Conservation (phyloP, 805 yeast genomes). For the Kodamaea nitidulidarum region DNA sequence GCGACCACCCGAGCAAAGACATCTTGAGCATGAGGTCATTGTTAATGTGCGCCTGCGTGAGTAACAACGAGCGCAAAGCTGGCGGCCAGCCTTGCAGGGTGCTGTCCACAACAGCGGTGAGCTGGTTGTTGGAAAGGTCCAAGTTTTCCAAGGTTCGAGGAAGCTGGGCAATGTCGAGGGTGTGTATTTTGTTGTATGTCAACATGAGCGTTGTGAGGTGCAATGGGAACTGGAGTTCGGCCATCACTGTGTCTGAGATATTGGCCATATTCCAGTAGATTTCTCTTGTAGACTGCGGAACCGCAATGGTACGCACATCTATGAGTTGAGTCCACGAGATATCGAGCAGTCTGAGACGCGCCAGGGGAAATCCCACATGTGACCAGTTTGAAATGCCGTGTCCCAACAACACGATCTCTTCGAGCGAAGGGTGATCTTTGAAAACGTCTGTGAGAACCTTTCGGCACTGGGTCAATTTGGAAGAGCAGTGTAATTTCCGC, state of each 20-base stretch:
- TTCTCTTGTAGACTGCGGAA: conserved; percentile 22
- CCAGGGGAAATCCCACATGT: conserved; percentile 21
- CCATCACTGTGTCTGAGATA: conserved; percentile 13
- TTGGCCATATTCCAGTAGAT: conserved; percentile 32
- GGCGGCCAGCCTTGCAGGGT: conserved; percentile 22
- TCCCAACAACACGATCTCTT: conserved; percentile 30
- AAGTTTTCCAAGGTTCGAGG: conserved; percentile 28
- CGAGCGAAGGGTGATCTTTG: conserved; percentile 12
- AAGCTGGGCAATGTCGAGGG: conserved; percentile 21
- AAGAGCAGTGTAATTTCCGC: conserved; percentile 27
- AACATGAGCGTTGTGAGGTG: conserved; percentile 30
- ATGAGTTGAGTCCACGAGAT: conserved; percentile 32
- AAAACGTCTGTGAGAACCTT: conserved; percentile 3
- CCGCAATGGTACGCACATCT: conserved; percentile 19
- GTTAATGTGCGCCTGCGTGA: conserved; percentile 20
- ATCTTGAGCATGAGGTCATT: conserved; percentile 17
- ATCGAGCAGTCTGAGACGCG: conserved; percentile 25
- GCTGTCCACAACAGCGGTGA: conserved; percentile 11
- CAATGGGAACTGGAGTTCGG: conserved; percentile 16
- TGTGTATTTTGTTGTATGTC: conserved; percentile 24
- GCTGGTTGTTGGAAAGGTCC: conserved; percentile 25
- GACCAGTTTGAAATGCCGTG: conserved; percentile 31
- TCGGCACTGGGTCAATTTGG: conserved; percentile 15
- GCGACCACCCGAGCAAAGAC: conserved; percentile 22
- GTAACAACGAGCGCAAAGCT: conserved; percentile 20